A percentile compares a stretch with the other conserved stretches of the same genome.
phyloP scores from a whole-genome alignment of 1,284 basidiomycete genomes.

The Tilletia walkeri region DNA sequence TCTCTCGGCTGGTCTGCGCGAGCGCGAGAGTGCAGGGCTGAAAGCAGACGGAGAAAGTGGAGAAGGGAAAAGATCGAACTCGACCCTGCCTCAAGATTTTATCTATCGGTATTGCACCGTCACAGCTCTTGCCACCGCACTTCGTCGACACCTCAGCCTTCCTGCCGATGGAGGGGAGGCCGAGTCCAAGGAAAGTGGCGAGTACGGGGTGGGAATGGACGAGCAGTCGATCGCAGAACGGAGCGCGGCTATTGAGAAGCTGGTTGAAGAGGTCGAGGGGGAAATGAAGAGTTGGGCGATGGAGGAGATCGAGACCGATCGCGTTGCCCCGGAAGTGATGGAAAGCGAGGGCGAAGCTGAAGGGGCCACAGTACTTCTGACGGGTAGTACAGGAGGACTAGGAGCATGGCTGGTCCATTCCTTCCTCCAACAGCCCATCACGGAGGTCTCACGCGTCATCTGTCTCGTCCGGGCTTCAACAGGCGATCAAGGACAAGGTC shows the following conservation, averaged over 20 bases:
- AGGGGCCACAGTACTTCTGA: not conserved
- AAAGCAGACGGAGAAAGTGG: no score
- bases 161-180: no score
- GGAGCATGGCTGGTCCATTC: not conserved
- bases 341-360: not conserved
- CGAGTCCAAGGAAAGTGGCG: not conserved
- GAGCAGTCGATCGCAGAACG: not conserved
- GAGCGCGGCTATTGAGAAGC: not conserved
- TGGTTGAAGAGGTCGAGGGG: not conserved
- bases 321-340: no score
- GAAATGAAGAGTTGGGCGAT: slow-evolving; percentile 1
- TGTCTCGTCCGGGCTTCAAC: not conserved
- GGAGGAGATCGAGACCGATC: not conserved
- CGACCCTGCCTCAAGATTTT: not conserved
- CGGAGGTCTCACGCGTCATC: not conserved
- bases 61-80: not conserved
- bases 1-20: not conserved
- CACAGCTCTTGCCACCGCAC: not conserved
- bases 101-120: slow-evolving; percentile 9
- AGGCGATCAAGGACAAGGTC: not conserved
- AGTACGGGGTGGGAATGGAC: not conserved
- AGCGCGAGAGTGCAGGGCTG: no score
- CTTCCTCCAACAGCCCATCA: not conserved
- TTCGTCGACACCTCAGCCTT: no score
- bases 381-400: not conserved